These are phyloP conservation scores for Echria macrotheca DNA, from an alignment of 495 filamentous ascomycete genomes.

Conservation along the genomic window DNA sequence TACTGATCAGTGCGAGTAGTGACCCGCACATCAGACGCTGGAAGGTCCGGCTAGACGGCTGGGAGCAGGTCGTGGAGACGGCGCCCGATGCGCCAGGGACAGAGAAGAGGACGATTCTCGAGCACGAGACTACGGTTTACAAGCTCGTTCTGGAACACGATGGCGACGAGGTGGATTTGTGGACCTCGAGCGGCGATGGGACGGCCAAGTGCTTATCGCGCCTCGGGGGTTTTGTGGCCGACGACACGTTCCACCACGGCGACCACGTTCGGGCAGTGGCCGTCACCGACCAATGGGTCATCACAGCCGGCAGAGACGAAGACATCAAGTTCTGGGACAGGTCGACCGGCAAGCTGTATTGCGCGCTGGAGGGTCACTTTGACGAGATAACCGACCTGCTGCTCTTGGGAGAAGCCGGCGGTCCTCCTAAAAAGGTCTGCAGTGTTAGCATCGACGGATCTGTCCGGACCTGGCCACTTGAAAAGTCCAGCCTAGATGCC, in stretches of 20 bases:
- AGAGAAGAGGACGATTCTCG: conserved; percentile 56
- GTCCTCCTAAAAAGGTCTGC: too few species aligned
- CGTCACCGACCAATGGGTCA: conserved; percentile 69
- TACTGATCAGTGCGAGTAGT: conserved; percentile 73
- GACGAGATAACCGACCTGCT: conserved; percentile 84
- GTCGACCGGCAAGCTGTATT: conserved; percentile 65
- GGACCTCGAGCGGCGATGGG: conserved; percentile 86
- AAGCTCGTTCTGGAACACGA: conserved; percentile 54
- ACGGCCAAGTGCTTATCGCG: conserved; percentile 69
- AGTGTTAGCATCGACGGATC: conserved; percentile 89
- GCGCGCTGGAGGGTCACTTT: conserved; percentile 78
- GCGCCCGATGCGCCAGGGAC: conserved; percentile 33
- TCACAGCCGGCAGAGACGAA: conserved; percentile 88
- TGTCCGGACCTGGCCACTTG: conserved; percentile 72
- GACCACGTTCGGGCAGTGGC: conserved; percentile 85
- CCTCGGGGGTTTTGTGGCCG: conserved; percentile 58
- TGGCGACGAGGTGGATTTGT: conserved; percentile 65
- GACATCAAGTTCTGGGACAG: conserved; percentile 84
- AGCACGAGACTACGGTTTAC: conserved; percentile 88
- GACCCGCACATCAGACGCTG: conserved; percentile 80
- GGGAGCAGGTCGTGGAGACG: conserved; percentile 41
- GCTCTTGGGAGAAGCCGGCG: conserved; percentile 46
- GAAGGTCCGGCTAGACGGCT: conserved; percentile 44
- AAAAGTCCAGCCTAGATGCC: conserved; percentile 55
- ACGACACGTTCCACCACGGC: conserved; percentile 69